A percentile compares a stretch with the other conserved stretches of the same genome.
Evolutionary conservation across 2,329 filamentous ascomycete species (phyloP).

Genomic region (Claviceps digitariae): DNA sequence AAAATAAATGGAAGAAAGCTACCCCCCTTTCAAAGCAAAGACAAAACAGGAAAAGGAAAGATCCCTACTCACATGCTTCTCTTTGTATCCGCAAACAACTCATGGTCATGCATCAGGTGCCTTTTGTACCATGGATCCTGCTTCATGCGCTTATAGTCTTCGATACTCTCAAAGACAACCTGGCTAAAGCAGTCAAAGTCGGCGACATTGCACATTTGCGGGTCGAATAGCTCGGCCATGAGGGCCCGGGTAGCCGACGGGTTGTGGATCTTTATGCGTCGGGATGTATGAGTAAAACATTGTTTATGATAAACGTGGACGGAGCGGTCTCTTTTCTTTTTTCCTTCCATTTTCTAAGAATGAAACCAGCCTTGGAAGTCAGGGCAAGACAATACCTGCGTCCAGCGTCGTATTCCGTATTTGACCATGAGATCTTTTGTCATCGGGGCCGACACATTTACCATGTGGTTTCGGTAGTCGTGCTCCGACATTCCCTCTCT

Average conservation of each 20-base stretch:
- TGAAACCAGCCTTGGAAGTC: not conserved
- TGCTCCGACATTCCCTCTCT: conserved; percentile 33
- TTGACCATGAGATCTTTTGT: conserved; percentile 34
- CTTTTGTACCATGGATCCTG: conserved; percentile 34
- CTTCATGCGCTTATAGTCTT: conserved; percentile 34
- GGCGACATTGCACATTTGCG: conserved; percentile 33
- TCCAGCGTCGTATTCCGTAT: conserved; percentile 34
- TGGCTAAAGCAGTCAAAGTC: conserved; percentile 37
- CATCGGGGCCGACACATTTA: conserved; percentile 30
- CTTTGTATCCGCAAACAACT: conserved; percentile 35
- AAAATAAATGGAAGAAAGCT: not conserved
- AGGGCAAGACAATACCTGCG: conserved; percentile 16
- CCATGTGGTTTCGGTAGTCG: conserved; percentile 31
- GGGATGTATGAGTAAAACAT: no score
- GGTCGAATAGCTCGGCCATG: conserved; percentile 27
- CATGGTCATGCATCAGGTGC: conserved; percentile 29
- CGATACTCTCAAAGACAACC: conserved; percentile 28
- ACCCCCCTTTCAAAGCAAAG: no score
- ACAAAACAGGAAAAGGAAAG: not conserved
- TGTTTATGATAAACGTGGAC: no score
- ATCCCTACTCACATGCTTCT: conserved; percentile 17
- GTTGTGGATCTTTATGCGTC: conserved; percentile 26
- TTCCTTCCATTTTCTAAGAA: no score
- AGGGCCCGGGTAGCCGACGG: conserved; percentile 12
- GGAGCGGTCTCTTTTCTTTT: no score